Evolutionary conservation across 2,329 filamentous ascomycete species (phyloP).

Genomic region (Neobulgaria alba): DNA sequence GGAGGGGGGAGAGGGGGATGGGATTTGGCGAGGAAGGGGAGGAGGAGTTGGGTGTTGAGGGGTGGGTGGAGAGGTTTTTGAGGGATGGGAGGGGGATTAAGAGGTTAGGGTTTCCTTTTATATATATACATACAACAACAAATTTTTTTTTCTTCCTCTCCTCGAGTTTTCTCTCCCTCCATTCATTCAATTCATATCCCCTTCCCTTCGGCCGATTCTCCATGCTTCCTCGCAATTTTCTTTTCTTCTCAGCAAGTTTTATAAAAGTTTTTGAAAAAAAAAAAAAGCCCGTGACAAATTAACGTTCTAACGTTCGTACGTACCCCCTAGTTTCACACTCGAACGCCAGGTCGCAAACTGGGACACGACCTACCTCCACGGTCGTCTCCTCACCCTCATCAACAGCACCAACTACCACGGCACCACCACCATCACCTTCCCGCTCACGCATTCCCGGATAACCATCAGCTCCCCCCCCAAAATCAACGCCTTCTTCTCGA

Average conservation of each 20-base stretch:
- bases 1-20: conserved; percentile 31
- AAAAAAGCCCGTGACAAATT: too few relatives aligned
- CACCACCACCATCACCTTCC: conserved; percentile 40
- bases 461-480: conserved; percentile 43
- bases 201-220: too few relatives aligned
- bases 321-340: conserved; percentile 35
- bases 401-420: conserved; percentile 43
- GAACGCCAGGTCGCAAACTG: conserved; percentile 46
- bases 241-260: too few relatives aligned
- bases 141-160: too few relatives aligned
- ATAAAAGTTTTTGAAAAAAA: too few relatives aligned
- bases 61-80: conserved; percentile 22
- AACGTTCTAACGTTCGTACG: neutral
- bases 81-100: conserved; percentile 18
- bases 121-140: too few relatives aligned
- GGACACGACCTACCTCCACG: conserved; percentile 46
- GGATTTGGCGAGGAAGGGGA: conserved; percentile 16
- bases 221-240: too few relatives aligned
- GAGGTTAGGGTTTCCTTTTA: conserved; percentile 15
- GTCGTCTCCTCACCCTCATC: conserved; percentile 43
- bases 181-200: too few relatives aligned
- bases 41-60: conserved; percentile 12
- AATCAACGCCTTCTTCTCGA: conserved; percentile 46
- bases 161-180: too few relatives aligned
- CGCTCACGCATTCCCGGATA: conserved; percentile 41